Conservation (phyloP, 2,329 filamentous ascomycete genomes). For the Chrysosphaeria jannelii region DNA sequence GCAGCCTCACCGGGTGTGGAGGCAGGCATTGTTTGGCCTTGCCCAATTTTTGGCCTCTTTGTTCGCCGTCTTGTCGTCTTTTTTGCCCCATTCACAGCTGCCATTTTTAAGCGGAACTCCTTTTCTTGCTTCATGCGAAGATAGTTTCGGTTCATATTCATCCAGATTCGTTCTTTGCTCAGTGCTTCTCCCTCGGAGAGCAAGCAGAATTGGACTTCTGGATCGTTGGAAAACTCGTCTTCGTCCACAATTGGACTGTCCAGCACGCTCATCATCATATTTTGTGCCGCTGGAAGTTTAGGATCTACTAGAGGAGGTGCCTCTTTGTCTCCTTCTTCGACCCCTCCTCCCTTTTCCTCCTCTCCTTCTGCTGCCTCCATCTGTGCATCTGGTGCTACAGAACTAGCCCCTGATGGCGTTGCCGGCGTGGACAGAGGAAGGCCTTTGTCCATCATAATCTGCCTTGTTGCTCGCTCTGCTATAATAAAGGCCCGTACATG, state of each 20-base stretch:
- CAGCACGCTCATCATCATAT: conserved; percentile 10
- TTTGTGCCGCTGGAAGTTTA: too few relatives aligned
- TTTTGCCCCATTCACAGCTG: conserved; percentile 6
- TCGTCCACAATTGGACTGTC: conserved; percentile 39
- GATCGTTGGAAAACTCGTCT: conserved; percentile 68
- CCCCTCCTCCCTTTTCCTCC: too few relatives aligned
- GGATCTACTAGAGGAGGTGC: too few relatives aligned
- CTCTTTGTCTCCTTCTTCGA: not conserved
- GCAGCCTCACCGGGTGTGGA: conserved; percentile 39
- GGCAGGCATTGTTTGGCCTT: conserved; percentile 35
- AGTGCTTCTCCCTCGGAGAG: conserved; percentile 42
- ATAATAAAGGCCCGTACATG: conserved; percentile 26
- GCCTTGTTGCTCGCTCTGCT: conserved; percentile 19
- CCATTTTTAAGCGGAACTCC: conserved; percentile 40
- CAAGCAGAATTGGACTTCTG: conserved; percentile 56
- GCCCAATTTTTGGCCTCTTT: conserved; percentile 26
- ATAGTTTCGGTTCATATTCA: conserved; percentile 85
- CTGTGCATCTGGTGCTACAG: not conserved
- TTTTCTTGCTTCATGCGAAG: conserved; percentile 66
- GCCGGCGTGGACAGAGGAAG: not conserved
- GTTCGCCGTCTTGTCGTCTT: conserved; percentile 12
- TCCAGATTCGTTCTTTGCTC: conserved; percentile 79
- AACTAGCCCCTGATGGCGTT: not conserved
- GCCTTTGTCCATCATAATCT: conserved; percentile 4
- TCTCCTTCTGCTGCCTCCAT: not conserved